Percentiles rank a stretch among this genome's conserved stretches.
phyloP scores from a whole-genome alignment of 108 stramenopile species.

The Discostella stelligeroides region DNA sequence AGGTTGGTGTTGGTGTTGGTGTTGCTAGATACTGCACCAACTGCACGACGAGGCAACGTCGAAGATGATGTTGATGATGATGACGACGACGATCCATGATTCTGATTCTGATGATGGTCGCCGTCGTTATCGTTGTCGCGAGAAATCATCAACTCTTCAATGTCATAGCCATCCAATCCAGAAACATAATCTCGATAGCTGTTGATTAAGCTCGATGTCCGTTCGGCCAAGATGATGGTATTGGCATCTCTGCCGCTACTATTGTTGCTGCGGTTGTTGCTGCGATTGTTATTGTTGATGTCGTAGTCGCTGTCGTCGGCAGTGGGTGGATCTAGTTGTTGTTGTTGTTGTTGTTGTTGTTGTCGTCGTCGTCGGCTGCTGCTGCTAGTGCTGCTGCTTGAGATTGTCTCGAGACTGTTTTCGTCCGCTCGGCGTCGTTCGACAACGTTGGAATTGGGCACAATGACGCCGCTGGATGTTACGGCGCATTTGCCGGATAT shows the following conservation, averaged over 20 bases:
- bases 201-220: not conserved
- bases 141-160: conserved; percentile 5
- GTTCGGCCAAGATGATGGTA: conserved; percentile 6
- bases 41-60: too few relatives aligned
- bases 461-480: not conserved
- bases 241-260: not conserved
- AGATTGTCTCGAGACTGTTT: conserved; percentile 1
- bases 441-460: not conserved
- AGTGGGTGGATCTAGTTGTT: not conserved
- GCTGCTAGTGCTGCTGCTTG: too few relatives aligned
- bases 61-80: too few relatives aligned
- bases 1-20: too few relatives aligned
- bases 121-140: too few relatives aligned
- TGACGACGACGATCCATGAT: not conserved
- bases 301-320: not conserved
- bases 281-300: not conserved
- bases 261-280: not conserved
- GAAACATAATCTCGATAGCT: conserved; percentile 1
- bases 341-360: too few relatives aligned
- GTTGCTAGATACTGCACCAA: too few relatives aligned
- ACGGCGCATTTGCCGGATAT: conserved; percentile 8
- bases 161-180: not conserved
- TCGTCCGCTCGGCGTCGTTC: not conserved
- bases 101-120: not conserved
- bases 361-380: not conserved